Base-by-base conservation (phyloP, 805 yeast species). In the Suhomyces kilbournensis region DNA sequence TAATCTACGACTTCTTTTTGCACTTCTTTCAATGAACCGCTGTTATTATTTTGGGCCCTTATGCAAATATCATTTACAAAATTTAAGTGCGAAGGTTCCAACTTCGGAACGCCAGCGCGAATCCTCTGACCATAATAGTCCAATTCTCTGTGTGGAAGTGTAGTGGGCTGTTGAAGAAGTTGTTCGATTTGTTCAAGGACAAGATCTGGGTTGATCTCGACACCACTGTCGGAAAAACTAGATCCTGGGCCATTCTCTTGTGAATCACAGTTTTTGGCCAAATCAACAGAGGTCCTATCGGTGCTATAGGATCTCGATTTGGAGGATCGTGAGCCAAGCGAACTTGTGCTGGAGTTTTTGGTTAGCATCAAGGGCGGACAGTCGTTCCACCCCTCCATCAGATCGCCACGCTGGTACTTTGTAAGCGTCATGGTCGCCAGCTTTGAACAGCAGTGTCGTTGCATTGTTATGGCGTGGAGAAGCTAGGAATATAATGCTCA, bases 351-450 rank as follows among this genome's bases (percentile, higher is more conserved):
- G 50, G 34, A 38, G 46, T 38, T 40, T 43, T 32, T 32, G 15
- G 39, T 35, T 42, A 44, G 39, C 45, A 35, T 46, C n/a, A 42
- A 55, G 1, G 75, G 66, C 0, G 85, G 85, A 60, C 85, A 82
- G 63, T 83, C 88, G 59, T 83, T 83, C 87, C 87, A 83, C 12
- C 86, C 87, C 54, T 69, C 74, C 58, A 70, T 69, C 28, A 63
- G 60, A 38, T 67, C 76, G 2, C 77, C 77, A 44, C 71, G 50
- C 54, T 73, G 78, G 56, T 61, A 66, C 44, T 66, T 71, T 2
- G 75, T 69, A 49, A 71, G 51, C 26, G 70, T 61, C 68, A 66
- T 68, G 47, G 17, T 17, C 42, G 23, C 42, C 8, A 38, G 14
- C 1, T 14, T 38, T 7, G 20, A 35, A n/a, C 17, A 7, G 40